These are phyloP conservation scores for Sarocladium brachiariae DNA, from an alignment of 2,329 filamentous ascomycete genomes.

Conservation along the genomic window DNA sequence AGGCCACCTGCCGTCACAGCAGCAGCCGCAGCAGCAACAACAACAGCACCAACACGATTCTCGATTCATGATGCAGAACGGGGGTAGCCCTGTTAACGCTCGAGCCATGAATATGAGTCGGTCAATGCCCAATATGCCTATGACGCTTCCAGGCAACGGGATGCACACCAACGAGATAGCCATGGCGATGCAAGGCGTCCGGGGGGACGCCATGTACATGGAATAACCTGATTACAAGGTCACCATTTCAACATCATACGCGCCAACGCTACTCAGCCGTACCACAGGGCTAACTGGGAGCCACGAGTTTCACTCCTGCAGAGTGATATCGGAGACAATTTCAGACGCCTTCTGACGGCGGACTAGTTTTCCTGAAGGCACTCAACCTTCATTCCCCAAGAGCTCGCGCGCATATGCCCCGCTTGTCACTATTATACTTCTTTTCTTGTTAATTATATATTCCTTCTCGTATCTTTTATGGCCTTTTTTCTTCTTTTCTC, in stretches of 20 bases:
- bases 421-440: no score
- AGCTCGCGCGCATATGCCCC: no score
- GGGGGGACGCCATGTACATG: conserved; percentile 46
- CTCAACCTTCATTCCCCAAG: not conserved
- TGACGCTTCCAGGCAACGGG: conserved; percentile 31
- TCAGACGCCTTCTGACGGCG: conserved; percentile 4
- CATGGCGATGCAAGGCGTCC: conserved; percentile 38
- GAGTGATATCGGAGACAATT: no score
- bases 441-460: not conserved
- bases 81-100: conserved; percentile 27
- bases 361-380: not conserved
- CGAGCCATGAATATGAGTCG: conserved; percentile 33
- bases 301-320: no score
- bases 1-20: conserved; percentile 24
- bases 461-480: not conserved
- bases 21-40: conserved; percentile 15
- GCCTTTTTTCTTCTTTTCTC: not conserved
- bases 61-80: conserved; percentile 37
- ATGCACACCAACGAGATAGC: conserved; percentile 37
- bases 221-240: conserved; percentile 26
- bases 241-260: not conserved
- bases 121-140: conserved; percentile 40
- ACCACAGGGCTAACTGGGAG: not conserved
- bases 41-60: conserved; percentile 22
- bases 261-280: not conserved